phyloP scores from a whole-genome alignment of 306 rosid species.

The Cicer chorassanicum region DNA sequence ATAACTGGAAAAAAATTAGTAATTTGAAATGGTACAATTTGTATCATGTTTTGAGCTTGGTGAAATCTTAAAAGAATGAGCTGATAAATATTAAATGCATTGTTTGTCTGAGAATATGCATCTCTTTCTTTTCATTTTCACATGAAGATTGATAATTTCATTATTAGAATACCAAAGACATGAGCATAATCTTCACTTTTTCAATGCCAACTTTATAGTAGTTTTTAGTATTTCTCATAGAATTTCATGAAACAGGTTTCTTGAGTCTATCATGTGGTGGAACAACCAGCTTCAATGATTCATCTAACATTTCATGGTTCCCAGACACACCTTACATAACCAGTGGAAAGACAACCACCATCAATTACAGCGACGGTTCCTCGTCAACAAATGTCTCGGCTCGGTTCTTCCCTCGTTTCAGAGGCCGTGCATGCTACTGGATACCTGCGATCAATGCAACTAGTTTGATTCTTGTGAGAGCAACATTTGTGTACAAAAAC shows the following conservation, averaged over 20 bases:
- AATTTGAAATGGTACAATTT: too few relatives aligned
- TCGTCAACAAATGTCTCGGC: slow-evolving; percentile 52
- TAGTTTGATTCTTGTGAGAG: slow-evolving; percentile 74
- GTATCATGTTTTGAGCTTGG: not conserved
- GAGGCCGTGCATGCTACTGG: slow-evolving; percentile 60
- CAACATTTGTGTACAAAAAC: slow-evolving; percentile 74
- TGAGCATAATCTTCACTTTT: slow-evolving; percentile 14
- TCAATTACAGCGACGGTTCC: slow-evolving; percentile 47
- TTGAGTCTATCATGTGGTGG: slow-evolving; percentile 93
- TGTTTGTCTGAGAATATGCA: not conserved
- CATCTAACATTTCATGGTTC: slow-evolving; percentile 69
- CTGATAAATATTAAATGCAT: not conserved
- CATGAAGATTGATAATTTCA: not conserved
- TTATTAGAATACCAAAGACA: slow-evolving; percentile 16
- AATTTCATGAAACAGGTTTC: slow-evolving; percentile 65
- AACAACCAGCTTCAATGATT: slow-evolving; percentile 61
- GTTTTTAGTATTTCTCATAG: slow-evolving; percentile 29
- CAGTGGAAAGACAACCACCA: slow-evolving; percentile 59
- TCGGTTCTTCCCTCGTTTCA: slow-evolving; percentile 61
- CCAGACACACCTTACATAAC: slow-evolving; percentile 68
- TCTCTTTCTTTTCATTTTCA: not conserved
- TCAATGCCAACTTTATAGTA: not conserved
- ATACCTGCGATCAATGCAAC: slow-evolving; percentile 62
- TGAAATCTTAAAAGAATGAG: not conserved
- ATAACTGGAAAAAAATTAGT: too few relatives aligned